phyloP scores from a whole-genome alignment of 2,329 filamentous ascomycete species.

The Knufia fluminis region DNA sequence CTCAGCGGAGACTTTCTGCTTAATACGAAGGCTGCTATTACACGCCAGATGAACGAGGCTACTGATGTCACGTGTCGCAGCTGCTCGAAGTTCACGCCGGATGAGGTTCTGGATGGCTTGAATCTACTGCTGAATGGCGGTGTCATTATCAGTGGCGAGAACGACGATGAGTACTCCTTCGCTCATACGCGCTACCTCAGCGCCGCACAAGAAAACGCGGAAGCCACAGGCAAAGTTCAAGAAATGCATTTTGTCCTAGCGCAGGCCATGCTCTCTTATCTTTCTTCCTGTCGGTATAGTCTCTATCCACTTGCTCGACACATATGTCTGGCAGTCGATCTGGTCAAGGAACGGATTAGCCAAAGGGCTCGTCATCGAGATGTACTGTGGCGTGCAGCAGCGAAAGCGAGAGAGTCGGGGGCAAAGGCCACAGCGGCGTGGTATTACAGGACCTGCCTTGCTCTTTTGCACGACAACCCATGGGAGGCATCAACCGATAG shows the following conservation, averaged over 20 bases:
- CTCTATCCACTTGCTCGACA: conserved; percentile 71
- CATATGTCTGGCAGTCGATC: conserved; percentile 65
- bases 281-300: conserved; percentile 48
- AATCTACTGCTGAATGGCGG: conserved; percentile 72
- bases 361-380: conserved; percentile 60
- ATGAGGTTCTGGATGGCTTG: conserved; percentile 66
- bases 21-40: conserved; percentile 33
- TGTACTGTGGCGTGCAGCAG: conserved; percentile 69
- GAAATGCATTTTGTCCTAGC: conserved; percentile 84
- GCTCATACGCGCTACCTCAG: conserved; percentile 79
- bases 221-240: conserved; percentile 50
- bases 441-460: conserved; percentile 69
- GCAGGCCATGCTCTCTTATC: conserved; percentile 67
- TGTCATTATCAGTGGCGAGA: conserved; percentile 70
- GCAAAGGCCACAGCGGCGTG: conserved; percentile 72
- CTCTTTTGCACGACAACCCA: conserved; percentile 66
- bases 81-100: conserved; percentile 48
- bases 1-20: conserved; percentile 66
- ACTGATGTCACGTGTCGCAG: conserved; percentile 31
- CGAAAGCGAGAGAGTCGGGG: conserved; percentile 69
- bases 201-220: conserved; percentile 60
- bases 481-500: conserved; percentile 67
- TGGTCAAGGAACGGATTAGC: conserved; percentile 59
- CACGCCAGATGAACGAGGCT: conserved; percentile 25
- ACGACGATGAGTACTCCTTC: conserved; percentile 80